Evolutionary conservation across 1,139 yeast species (phyloP).

Genomic region (Candida mesenterica): DNA sequence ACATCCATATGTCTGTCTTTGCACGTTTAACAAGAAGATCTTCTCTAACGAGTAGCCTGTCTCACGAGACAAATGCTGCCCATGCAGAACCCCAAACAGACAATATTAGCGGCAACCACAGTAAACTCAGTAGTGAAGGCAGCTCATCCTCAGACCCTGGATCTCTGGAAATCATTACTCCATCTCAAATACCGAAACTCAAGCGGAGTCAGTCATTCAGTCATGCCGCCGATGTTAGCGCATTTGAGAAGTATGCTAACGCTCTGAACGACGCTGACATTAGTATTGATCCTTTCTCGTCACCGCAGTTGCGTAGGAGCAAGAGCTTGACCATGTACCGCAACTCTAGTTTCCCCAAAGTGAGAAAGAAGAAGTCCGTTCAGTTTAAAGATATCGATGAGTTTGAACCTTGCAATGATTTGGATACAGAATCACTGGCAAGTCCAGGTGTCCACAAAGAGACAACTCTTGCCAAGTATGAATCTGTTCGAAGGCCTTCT

Average conservation of each 20-base stretch:
- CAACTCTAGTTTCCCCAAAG: conserved; percentile 5
- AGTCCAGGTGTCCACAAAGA: no score
- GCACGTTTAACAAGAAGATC: not conserved
- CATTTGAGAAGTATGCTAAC: conserved; percentile 9
- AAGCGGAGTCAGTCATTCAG: conserved; percentile 9
- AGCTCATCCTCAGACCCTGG: not conserved
- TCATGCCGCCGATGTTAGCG: conserved; percentile 4
- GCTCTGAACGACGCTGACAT: conserved; percentile 7
- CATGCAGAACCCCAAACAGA: no score
- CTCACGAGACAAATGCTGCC: no score
- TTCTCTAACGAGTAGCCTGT: no score
- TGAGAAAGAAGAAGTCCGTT: conserved; percentile 11
- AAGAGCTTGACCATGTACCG: conserved; percentile 9
- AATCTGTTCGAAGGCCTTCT: no score
- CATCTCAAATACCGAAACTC: conserved; percentile 10
- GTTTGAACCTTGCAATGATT: not conserved
- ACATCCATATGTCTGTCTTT: not conserved
- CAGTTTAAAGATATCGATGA: conserved; percentile 8
- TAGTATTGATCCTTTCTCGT: conserved; percentile 14
- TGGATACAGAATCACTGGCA: no score
- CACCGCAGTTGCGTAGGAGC: conserved; percentile 10
- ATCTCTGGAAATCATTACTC: conserved; percentile 6
- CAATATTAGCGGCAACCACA: no score
- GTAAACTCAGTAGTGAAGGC: no score
- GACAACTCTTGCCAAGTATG: no score